phyloP scores from a whole-genome alignment of 2,329 filamentous ascomycete genomes.

The Ceratocystis alfenasii region DNA sequence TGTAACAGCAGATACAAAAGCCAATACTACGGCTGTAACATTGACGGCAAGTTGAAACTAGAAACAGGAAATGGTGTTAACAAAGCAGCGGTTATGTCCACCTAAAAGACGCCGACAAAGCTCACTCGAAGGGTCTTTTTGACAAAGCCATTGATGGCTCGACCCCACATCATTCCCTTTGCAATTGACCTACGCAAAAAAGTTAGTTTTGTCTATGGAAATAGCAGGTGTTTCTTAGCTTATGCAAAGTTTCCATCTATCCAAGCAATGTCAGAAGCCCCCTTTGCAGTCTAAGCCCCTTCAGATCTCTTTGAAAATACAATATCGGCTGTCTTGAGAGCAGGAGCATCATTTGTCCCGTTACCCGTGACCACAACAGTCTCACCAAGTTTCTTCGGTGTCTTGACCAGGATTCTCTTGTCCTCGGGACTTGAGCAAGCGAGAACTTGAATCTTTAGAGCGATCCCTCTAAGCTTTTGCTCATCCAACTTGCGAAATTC shows the following conservation, averaged over 20 bases:
- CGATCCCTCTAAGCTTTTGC: slow-evolving; percentile 44
- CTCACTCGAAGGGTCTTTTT: slow-evolving; percentile 49
- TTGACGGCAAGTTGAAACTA: slow-evolving; percentile 52
- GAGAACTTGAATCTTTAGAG: slow-evolving; percentile 51
- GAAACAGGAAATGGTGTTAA: slow-evolving; percentile 8
- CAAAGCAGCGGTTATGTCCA: background rate
- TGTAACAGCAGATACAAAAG: slow-evolving; percentile 46
- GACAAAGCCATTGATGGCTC: slow-evolving; percentile 51
- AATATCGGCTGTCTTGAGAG: slow-evolving; percentile 49
- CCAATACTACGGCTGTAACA: slow-evolving; percentile 48
- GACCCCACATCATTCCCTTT: slow-evolving; percentile 50
- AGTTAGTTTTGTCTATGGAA: background rate
- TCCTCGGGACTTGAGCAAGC: slow-evolving; percentile 56
- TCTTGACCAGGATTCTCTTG: slow-evolving; percentile 50
- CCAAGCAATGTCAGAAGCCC: slow-evolving; percentile 50
- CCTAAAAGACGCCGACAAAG: background rate
- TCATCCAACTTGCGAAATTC: slow-evolving; percentile 51
- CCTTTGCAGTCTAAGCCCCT: slow-evolving; percentile 51
- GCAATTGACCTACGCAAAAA: slow-evolving; percentile 33
- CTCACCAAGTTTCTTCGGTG: slow-evolving; percentile 50
- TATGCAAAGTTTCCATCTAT: slow-evolving; percentile 42
- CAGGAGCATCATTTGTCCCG: slow-evolving; percentile 50
- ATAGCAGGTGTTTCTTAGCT: slow-evolving; percentile 24
- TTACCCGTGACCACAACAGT: slow-evolving; percentile 49
- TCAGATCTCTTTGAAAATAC: slow-evolving; percentile 52